These are phyloP conservation scores for Ceratobasidium sp. DNA, from an alignment of 1,284 basidiomycete genomes.

Conservation along the genomic window DNA sequence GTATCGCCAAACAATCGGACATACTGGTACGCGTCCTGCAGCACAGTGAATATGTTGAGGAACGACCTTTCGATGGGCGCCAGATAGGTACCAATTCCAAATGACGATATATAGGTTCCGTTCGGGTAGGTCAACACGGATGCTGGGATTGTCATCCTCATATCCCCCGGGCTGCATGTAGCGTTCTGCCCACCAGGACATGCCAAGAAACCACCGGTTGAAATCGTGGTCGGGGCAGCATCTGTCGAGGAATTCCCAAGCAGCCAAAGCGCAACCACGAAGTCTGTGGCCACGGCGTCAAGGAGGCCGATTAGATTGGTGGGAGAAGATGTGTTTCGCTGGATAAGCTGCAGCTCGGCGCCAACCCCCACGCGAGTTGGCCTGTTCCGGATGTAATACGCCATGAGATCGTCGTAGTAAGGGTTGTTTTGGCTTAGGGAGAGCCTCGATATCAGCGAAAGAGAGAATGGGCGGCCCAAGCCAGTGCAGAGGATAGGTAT, in stretches of 20 bases:
- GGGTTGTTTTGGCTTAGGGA: not conserved
- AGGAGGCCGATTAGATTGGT: constrained; percentile 12
- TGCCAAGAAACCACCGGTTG: constrained; percentile 15
- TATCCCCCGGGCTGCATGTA: constrained; percentile 9
- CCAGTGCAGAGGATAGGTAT: constrained; percentile 21
- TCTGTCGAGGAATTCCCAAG: not conserved
- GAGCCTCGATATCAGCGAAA: constrained; percentile 13
- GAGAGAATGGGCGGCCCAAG: constrained; percentile 14
- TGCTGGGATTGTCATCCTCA: constrained; percentile 7
- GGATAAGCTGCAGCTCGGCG: not conserved
- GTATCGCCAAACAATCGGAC: not conserved
- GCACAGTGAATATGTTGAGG: constrained; percentile 11
- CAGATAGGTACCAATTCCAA: not conserved
- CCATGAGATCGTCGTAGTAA: constrained; percentile 4
- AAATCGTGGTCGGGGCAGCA: not conserved
- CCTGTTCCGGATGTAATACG: not conserved
- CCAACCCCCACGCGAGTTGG: not conserved
- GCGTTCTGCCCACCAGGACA: constrained; percentile 14
- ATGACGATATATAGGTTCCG: not conserved
- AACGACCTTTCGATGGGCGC: not conserved
- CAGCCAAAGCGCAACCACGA: not conserved
- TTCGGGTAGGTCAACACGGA: constrained; percentile 2
- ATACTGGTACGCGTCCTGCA: constrained; percentile 27
- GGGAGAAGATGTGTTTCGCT: constrained; percentile 1
- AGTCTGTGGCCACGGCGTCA: constrained; percentile 6